Conservation (phyloP, 345 rosid species). For the Capsella bursapastoris region DNA sequence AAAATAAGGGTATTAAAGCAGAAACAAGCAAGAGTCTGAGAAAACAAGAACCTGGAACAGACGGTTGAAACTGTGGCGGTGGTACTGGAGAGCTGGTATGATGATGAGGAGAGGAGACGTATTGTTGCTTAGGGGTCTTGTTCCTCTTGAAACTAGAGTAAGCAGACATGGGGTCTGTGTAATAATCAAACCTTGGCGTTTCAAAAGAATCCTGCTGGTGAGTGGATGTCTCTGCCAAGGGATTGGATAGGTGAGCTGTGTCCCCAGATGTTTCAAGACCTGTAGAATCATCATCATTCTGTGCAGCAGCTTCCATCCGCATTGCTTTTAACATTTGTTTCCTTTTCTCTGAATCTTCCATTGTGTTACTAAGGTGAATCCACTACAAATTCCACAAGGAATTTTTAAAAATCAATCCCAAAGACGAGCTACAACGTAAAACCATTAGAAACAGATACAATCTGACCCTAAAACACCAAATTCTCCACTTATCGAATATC, state of each 20-base stretch:
- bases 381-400: slow-evolving; percentile 12
- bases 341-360: slow-evolving; percentile 86
- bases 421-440: not conserved
- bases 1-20: not conserved
- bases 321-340: slow-evolving; percentile 73
- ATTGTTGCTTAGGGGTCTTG: slow-evolving; percentile 41
- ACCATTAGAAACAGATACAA: not conserved
- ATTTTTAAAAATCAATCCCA: slow-evolving; percentile 2
- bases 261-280: slow-evolving; percentile 42
- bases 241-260: slow-evolving; percentile 61
- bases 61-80: slow-evolving; percentile 39
- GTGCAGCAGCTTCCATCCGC: slow-evolving; percentile 68
- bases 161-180: slow-evolving; percentile 83
- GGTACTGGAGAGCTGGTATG: slow-evolving; percentile 36
- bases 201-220: slow-evolving; percentile 45
- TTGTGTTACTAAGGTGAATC: slow-evolving; percentile 26
- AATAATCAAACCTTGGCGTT: slow-evolving; percentile 68
- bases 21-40: not conserved
- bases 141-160: slow-evolving; percentile 63
- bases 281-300: slow-evolving; percentile 47
- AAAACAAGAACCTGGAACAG: slow-evolving; percentile 43
- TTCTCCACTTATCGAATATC: not conserved
- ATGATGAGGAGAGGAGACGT: slow-evolving; percentile 42
- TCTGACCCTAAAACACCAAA: slow-evolving; percentile 10
- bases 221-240: slow-evolving; percentile 57